Evolutionary conservation across 164 flowering plant genomes (phyloP).

Genomic region (Amborella trichopoda): DNA sequence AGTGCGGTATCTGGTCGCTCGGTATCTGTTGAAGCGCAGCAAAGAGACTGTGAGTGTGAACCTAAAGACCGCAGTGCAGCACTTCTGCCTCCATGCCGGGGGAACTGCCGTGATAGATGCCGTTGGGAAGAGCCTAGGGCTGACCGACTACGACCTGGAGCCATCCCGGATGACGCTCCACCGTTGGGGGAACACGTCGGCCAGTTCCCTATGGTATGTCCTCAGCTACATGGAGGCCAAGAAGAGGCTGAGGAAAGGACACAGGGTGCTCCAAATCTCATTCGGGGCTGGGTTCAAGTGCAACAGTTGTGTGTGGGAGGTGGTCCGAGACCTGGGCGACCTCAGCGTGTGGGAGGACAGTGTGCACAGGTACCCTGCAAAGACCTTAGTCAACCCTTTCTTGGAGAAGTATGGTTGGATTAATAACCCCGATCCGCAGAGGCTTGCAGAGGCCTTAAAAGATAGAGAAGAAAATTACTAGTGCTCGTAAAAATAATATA

Average conservation of each 20-base stretch:
- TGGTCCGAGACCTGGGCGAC: neutral
- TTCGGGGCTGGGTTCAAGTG: conserved; percentile 8
- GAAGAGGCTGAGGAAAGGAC: conserved; percentile 2
- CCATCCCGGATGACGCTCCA: conserved; percentile 7
- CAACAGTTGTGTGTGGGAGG: conserved; percentile 7
- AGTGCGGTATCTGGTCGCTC: neutral
- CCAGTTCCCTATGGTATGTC: conserved; percentile 5
- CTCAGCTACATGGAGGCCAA: conserved; percentile 6
- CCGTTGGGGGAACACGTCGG: conserved; percentile 6
- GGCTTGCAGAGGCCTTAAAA: too few species aligned
- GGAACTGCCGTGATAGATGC: conserved; percentile 5
- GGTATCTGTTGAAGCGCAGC: neutral
- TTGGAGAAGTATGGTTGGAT: conserved; percentile 1
- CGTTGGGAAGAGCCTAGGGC: conserved; percentile 2
- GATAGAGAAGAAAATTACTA: too few species aligned
- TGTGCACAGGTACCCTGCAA: conserved; percentile 2
- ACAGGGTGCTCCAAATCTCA: neutral
- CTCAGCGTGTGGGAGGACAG: conserved; percentile 5
- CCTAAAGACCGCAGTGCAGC: neutral
- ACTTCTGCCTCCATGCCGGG: conserved; percentile 7
- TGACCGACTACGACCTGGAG: conserved; percentile 1
- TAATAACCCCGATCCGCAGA: neutral
- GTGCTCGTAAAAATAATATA: too few species aligned
- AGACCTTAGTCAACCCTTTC: conserved; percentile 2
- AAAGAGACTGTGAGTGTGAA: neutral